Conservation (phyloP, 1,284 basidiomycete genomes). For the Tetrapyrgos nigripes region DNA sequence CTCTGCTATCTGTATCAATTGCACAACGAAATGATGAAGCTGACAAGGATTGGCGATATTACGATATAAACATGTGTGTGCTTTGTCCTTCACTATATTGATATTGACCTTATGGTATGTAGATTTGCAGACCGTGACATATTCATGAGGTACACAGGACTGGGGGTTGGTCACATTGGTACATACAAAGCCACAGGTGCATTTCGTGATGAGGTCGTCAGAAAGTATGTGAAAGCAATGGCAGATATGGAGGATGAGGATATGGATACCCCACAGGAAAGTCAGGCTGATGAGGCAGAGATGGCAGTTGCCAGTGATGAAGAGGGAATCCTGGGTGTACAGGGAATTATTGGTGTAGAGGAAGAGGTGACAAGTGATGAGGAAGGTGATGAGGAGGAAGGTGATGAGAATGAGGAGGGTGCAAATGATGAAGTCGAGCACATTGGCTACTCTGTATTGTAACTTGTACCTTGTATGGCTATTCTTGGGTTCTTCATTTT, state of each 20-base stretch:
- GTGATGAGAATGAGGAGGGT: not conserved
- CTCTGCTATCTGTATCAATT: conserved; percentile 9
- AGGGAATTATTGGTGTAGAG: conserved; percentile 4
- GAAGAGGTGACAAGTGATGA: too few relatives aligned
- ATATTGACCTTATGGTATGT: not conserved
- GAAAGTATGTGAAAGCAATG: not conserved
- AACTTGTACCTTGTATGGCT: too few relatives aligned
- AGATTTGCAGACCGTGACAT: conserved; percentile 20
- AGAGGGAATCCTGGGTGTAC: not conserved
- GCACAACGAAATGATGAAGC: conserved; percentile 10
- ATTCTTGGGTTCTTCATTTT: too few relatives aligned
- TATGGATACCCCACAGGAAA: too few relatives aligned
- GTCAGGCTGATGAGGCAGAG: not conserved
- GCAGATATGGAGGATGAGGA: too few relatives aligned
- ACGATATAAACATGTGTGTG: conserved; percentile 21
- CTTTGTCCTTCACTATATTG: not conserved
- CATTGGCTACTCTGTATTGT: not conserved
- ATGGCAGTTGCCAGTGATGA: not conserved
- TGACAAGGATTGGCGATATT: conserved; percentile 18
- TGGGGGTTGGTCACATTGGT: conserved; percentile 13
- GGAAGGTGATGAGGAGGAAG: too few relatives aligned
- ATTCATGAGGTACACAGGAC: conserved; percentile 14
- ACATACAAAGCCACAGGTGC: not conserved
- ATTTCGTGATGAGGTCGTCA: not conserved
- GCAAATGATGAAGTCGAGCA: not conserved